A percentile compares a stretch with the other conserved stretches of the same genome.
Conservation (phyloP, 257 asterid species). For the Coffea eugenioides region DNA sequence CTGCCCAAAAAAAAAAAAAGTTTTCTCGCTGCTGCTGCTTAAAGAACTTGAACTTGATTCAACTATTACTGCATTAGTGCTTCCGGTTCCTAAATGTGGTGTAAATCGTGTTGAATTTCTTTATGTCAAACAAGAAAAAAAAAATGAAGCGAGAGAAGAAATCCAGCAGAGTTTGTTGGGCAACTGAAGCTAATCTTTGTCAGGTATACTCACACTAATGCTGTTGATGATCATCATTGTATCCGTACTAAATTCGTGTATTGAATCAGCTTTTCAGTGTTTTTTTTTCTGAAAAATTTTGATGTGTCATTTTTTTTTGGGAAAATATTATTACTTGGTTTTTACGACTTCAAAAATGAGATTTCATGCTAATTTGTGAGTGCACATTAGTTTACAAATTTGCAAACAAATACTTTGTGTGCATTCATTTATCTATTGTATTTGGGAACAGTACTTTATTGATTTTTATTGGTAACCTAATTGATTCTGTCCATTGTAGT, state of each 20-base stretch:
- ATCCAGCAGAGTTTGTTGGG: slow-evolving; percentile 10
- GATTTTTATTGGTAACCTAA: background rate
- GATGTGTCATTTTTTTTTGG: background rate
- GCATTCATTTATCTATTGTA: background rate
- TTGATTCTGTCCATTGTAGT: background rate
- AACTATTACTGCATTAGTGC: too few species aligned
- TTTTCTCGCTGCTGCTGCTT: too few species aligned
- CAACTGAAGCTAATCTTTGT: slow-evolving; percentile 15
- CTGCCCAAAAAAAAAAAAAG: too few species aligned
- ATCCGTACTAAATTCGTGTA: too few species aligned
- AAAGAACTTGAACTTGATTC: too few species aligned
- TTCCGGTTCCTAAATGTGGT: too few species aligned
- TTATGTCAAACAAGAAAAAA: background rate
- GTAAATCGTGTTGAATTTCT: background rate
- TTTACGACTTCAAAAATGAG: background rate
- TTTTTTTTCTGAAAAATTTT: background rate
- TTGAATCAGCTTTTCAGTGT: background rate
- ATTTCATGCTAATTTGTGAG: background rate
- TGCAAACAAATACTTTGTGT: background rate
- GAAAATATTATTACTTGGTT: too few species aligned
- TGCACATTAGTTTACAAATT: background rate
- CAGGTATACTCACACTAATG: slow-evolving; percentile 18
- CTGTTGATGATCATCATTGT: background rate
- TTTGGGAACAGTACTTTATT: background rate
- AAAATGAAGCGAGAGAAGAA: slow-evolving; percentile 4